These are phyloP conservation scores for Sideroxylon spinosum DNA, from an alignment of 179 eudicot species.

Conservation along the genomic window DNA sequence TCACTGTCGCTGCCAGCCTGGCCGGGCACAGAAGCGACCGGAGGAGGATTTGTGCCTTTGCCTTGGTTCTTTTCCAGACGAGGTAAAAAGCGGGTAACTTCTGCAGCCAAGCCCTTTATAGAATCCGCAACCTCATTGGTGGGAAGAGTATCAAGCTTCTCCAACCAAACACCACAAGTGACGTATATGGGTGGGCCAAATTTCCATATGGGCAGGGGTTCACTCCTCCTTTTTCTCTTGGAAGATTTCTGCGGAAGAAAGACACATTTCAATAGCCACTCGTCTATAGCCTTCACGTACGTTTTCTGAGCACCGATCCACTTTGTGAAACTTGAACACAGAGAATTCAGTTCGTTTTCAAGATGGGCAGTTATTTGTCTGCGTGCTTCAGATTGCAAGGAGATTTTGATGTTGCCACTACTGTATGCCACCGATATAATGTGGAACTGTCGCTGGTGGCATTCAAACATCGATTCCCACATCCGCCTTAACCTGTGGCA, in stretches of 20 bases:
- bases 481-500: constrained; percentile 74
- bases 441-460: constrained; percentile 73
- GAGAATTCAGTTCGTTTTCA: constrained; percentile 39
- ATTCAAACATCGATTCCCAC: constrained; percentile 90
- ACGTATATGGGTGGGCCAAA: constrained; percentile 79
- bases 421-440: constrained; percentile 41
- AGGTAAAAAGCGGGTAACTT: constrained; percentile 54
- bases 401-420: constrained; percentile 38
- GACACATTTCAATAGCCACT: constrained; percentile 78
- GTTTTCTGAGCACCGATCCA: constrained; percentile 69
- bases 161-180: constrained; percentile 72
- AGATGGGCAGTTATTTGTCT: constrained; percentile 44
- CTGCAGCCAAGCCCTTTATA: constrained; percentile 53
- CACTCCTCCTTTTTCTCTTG: constrained; percentile 38
- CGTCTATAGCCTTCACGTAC: constrained; percentile 57
- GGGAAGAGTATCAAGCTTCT: constrained; percentile 43
- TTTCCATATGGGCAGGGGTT: constrained; percentile 30
- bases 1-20: constrained; percentile 29
- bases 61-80: constrained; percentile 71
- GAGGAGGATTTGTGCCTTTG: constrained; percentile 28
- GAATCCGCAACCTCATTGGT: constrained; percentile 46
- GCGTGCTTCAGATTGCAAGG: constrained; percentile 56
- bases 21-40: background rate
- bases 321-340: constrained; percentile 59
- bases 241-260: constrained; percentile 37